These are phyloP conservation scores for Penicillium paneum DNA, from an alignment of 2,329 filamentous ascomycete genomes.

Conservation along the genomic window DNA sequence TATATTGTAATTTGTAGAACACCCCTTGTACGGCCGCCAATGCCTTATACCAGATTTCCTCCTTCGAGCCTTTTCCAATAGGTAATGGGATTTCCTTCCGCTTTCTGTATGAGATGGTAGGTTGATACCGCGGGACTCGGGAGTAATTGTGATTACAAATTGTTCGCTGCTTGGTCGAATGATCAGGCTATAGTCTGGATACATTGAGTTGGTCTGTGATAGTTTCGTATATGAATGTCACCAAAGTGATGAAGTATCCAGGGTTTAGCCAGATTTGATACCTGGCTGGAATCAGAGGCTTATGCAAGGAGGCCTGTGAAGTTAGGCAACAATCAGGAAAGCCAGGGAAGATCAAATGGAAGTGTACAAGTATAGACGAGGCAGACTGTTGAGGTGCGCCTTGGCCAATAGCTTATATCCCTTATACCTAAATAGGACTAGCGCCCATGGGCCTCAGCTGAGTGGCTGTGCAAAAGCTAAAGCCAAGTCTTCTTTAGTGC, in stretches of 20 bases:
- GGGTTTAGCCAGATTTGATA: neutral
- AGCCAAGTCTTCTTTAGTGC: slow-evolving; percentile 1
- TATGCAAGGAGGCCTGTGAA: neutral
- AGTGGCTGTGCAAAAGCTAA: slow-evolving; percentile 30
- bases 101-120: slow-evolving; percentile 23
- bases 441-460: slow-evolving; percentile 23
- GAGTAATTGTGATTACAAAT: slow-evolving; percentile 63
- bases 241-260: neutral
- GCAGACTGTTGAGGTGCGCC: slow-evolving; percentile 17
- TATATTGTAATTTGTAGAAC: neutral
- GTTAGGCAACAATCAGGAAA: neutral
- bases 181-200: slow-evolving; percentile 55
- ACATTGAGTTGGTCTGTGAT: slow-evolving; percentile 54
- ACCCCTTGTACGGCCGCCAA: neutral
- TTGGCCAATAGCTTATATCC: slow-evolving; percentile 14
- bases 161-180: slow-evolving; percentile 55
- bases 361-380: slow-evolving; percentile 3
- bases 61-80: neutral
- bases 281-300: neutral
- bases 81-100: neutral
- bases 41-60: neutral
- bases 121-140: slow-evolving; percentile 63
- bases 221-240: neutral
- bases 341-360: neutral
- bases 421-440: slow-evolving; percentile 14